Evolutionary conservation across 306 rosid species (phyloP), one percentile per base, ranked within the genome.

Genomic region (Vachellia pachyceras): DNA sequence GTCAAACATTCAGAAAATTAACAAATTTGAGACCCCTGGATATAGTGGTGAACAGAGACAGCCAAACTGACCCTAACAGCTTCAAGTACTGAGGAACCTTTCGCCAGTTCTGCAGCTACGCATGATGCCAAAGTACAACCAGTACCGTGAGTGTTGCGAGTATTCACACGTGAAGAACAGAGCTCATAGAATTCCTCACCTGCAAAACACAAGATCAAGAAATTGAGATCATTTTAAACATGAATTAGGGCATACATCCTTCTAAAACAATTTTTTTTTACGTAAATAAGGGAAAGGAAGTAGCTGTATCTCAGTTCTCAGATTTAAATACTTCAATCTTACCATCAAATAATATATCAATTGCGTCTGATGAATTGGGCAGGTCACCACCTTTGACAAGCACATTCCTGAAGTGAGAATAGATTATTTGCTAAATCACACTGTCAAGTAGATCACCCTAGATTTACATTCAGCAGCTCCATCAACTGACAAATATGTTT

Each of bases 341-440:
- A 91, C 99, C 98, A 81, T 95, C 90, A 69, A 86, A 95, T 86
- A 95, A 89, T 70, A 95, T 78, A 88, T 95, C 99, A 86, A 89
- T 57, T 20, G 99, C 92, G 76, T 95, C 94, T 69, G 76, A 84
- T 39, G 98, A 93, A 89, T 88, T 88, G 22, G 91, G 97, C 66
- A 93, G 98, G 87, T 95, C 91, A 67, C 99, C 98, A n/a, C 99
- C 99, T 84, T 95, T 95, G 86, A 95, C 90, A 57, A 95, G 97
- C 20, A 95, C 98, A 75, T 83, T 91, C 90, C 99, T 95, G 88
- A 77, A 77, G 84, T 67, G 73, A 68, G 80, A 50, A 83, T 72
- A 35, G 52, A 79, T 44, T 44, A 52, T 73, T 73, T 37, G 22
- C 64, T 67, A 67, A 80, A 40, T 45, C 85, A 80, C 37, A 69